A percentile compares a stretch with the other conserved stretches of the same genome.
These are phyloP conservation scores for Murraya koenigii DNA, from an alignment of 345 rosid species.

Conservation along the genomic window DNA sequence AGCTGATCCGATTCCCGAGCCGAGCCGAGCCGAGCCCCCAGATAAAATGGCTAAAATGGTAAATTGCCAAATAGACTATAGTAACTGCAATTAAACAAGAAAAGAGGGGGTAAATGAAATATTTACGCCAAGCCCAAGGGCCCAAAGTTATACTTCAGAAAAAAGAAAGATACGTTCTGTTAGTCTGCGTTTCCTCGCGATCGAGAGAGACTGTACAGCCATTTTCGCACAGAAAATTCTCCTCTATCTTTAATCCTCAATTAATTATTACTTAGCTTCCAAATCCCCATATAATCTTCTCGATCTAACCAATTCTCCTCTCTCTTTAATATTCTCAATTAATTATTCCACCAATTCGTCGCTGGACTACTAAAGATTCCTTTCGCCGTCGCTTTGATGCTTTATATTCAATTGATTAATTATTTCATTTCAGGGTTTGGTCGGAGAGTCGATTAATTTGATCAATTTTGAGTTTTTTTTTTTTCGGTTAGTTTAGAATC, in stretches of 20 bases:
- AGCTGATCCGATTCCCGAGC: not conserved
- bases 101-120: not conserved
- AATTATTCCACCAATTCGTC: too few species aligned
- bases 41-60: not conserved
- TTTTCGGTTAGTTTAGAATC: not conserved
- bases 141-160: too few species aligned
- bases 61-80: not conserved
- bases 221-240: not conserved
- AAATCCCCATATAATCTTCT: constrained; percentile 7
- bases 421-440: not conserved
- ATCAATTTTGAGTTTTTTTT: not conserved
- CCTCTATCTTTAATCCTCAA: not conserved
- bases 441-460: constrained; percentile 8
- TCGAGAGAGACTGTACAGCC: not conserved
- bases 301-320: constrained; percentile 27
- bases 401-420: not conserved
- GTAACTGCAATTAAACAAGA: not conserved
- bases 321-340: not conserved
- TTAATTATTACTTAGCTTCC: not conserved
- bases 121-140: not conserved
- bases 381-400: not conserved
- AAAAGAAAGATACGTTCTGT: not conserved
- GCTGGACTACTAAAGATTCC: not conserved
- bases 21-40: not conserved
- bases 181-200: constrained; percentile 5